phyloP scores from a whole-genome alignment of 805 yeast species.

The Cyberlindnera veronae region DNA sequence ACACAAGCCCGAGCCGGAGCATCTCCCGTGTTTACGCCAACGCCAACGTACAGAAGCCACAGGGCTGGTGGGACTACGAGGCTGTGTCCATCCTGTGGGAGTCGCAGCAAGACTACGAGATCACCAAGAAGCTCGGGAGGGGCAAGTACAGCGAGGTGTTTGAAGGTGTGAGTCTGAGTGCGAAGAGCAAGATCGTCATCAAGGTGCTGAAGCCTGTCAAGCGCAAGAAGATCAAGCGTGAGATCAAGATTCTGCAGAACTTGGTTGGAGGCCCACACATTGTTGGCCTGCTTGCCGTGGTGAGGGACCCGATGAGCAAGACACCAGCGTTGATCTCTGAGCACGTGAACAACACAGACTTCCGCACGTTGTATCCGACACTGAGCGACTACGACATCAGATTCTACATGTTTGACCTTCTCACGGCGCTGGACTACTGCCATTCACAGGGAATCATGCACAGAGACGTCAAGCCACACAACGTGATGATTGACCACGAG shows the following conservation, averaged over 20 bases:
- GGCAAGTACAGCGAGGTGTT: slow-evolving; percentile 95
- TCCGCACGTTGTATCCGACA: slow-evolving; percentile 79
- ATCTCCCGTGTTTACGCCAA: slow-evolving; percentile 65
- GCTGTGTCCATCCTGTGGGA: slow-evolving; percentile 77
- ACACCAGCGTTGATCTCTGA: slow-evolving; percentile 90
- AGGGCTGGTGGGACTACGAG: slow-evolving; percentile 86
- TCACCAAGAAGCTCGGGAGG: slow-evolving; percentile 79
- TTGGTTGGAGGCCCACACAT: slow-evolving; percentile 81
- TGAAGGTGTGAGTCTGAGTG: slow-evolving; percentile 67
- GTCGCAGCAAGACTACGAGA: slow-evolving; percentile 78
- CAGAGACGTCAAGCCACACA: slow-evolving; percentile 91
- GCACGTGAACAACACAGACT: slow-evolving; percentile 79
- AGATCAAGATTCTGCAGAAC: slow-evolving; percentile 82
- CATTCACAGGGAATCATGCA: slow-evolving; percentile 96
- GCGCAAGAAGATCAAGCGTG: slow-evolving; percentile 88
- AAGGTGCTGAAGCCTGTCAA: slow-evolving; percentile 93
- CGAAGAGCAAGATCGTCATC: slow-evolving; percentile 69
- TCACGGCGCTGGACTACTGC: slow-evolving; percentile 79
- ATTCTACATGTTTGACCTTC: slow-evolving; percentile 77
- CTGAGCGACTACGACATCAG: slow-evolving; percentile 73
- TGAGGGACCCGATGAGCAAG: slow-evolving; percentile 78
- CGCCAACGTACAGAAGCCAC: slow-evolving; percentile 72
- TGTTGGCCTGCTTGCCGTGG: slow-evolving; percentile 73
- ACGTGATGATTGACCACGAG: slow-evolving; percentile 86
- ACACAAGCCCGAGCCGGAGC: neutral